phyloP scores from a whole-genome alignment of 169 alveolate species.

The Plasmodium vivax region DNA sequence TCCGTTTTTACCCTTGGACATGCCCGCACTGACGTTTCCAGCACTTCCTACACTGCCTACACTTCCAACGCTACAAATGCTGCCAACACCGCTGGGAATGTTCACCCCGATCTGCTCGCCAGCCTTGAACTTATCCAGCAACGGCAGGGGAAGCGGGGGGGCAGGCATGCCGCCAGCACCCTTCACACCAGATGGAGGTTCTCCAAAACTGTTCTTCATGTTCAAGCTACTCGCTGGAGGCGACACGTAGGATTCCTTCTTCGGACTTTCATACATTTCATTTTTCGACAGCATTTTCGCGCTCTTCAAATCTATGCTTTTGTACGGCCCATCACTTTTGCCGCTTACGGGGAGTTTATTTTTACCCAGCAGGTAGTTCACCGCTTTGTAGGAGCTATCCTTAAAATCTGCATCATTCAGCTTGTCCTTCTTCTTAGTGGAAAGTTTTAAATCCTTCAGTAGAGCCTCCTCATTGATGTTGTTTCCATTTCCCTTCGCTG shows the following conservation, averaged over 20 bases:
- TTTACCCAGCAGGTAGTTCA: slow-evolving; percentile 25
- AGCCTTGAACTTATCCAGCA: slow-evolving; percentile 25
- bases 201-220: slow-evolving; percentile 16
- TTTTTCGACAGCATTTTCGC: slow-evolving; percentile 5
- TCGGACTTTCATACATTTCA: slow-evolving; percentile 39
- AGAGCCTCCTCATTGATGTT: slow-evolving; percentile 25
- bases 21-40: neutral
- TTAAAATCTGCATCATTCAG: slow-evolving; percentile 39
- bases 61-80: no score
- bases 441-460: slow-evolving; percentile 21
- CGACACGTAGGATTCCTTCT: slow-evolving; percentile 15
- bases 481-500: neutral
- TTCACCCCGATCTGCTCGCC: neutral
- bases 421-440: slow-evolving; percentile 50
- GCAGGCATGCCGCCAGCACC: neutral
- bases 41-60: neutral
- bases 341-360: neutral
- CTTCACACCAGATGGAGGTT: neutral
- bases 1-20: neutral
- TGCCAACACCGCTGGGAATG: neutral
- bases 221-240: slow-evolving; percentile 17
- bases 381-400: neutral
- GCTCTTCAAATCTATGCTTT: slow-evolving; percentile 21
- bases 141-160: neutral
- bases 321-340: slow-evolving; percentile 20